Evolutionary conservation across 257 asterid species (phyloP), one percentile per base, ranked within the genome.

Genomic region (Dorcoceras hygrometricum): DNA sequence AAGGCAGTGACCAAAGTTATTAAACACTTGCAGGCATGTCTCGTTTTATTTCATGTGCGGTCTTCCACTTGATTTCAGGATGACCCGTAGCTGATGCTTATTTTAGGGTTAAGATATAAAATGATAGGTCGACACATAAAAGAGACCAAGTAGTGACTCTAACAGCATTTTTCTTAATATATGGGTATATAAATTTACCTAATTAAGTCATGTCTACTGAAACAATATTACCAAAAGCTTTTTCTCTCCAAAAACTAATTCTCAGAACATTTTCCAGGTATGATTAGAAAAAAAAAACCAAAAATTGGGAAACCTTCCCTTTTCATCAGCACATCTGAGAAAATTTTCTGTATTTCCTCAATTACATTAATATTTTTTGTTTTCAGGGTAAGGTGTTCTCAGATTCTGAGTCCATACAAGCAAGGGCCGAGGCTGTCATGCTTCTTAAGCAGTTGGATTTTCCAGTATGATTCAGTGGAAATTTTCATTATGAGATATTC

Each of bases 371-470:
- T 54, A 46, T 66, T 7, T 68, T 28, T 73, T 69, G 58, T 67
- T 83, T 82, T 69, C 91, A 94, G 98, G 97, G 91, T 57, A 88
- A 87, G 81, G 89, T 90, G 72, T 94, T 94, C 85, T 87, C 95
- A 43, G 99, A 90, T 85, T 83, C 96, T 6, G 99, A 94, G 73
- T 94, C 99, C 71, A 94, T 90, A 71, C 97, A 94, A 91, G 86
- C 95, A 65, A 88, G 97, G 78, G 97, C 99, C 23, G 96, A 90
- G 86, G 98, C 97, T 78, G 96, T 94, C 79, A 81, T 94, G 95
- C 98, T 90, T 78, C 96, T 94, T 67, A 88, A 94, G 95, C 86
- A 83, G 86, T 81, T 94, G 93, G 86, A 90, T 76, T 87, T 90
- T 75, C 97, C 95, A 77, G 99, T 94, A 14, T 56, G 96, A 79